Conservation (phyloP, 2,329 filamentous ascomycete genomes). For the Fusarium nematophilum region DNA sequence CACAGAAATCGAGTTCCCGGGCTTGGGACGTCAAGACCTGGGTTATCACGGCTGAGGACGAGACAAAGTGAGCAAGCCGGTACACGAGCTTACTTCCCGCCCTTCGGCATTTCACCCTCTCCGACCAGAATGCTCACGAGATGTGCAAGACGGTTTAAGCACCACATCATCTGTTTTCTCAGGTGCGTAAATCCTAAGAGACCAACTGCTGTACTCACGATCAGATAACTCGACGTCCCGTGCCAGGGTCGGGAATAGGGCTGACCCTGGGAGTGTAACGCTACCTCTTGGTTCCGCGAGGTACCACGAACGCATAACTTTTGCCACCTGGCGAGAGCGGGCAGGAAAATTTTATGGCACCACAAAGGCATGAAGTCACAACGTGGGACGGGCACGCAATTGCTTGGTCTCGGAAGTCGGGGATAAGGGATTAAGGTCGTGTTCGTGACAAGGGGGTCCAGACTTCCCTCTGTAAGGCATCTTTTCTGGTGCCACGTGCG, state of each 20-base stretch:
- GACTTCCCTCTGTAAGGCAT: too few relatives aligned
- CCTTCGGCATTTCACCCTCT: neutral
- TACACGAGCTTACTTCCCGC: neutral
- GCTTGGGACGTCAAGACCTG: neutral
- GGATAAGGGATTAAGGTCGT: neutral
- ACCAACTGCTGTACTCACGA: neutral
- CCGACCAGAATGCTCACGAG: too few relatives aligned
- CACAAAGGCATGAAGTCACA: neutral
- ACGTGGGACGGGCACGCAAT: neutral
- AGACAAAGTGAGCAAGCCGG: neutral
- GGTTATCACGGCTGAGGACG: neutral
- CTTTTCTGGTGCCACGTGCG: neutral
- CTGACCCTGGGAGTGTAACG: conserved; percentile 6
- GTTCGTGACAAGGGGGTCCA: neutral
- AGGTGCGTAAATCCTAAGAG: too few relatives aligned
- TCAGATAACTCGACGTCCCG: neutral
- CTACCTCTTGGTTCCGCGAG: neutral
- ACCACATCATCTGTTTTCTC: neutral
- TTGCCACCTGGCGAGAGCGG: neutral
- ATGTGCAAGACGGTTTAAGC: too few relatives aligned
- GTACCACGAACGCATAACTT: neutral
- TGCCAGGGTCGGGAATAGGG: neutral
- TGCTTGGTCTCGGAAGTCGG: neutral
- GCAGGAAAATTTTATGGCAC: neutral
- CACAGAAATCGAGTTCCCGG: neutral